phyloP scores from a whole-genome alignment of 2,329 filamentous ascomycete genomes.

The Fusarium redolens region DNA sequence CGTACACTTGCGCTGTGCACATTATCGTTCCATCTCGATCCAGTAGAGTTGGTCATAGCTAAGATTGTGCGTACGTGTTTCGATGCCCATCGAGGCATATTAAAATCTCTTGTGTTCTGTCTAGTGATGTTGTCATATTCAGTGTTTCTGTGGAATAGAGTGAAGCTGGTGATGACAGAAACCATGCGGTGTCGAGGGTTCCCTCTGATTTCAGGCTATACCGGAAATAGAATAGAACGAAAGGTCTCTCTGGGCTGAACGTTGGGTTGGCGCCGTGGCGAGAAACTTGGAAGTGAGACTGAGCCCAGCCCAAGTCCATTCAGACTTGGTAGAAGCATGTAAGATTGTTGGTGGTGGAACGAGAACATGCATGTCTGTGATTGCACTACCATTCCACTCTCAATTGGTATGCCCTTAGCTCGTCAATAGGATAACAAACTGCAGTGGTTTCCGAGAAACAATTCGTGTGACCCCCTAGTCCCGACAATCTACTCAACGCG shows the following conservation, averaged over 20 bases:
- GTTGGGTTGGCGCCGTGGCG: not conserved
- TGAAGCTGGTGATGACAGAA: not conserved
- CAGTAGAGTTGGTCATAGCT: not conserved
- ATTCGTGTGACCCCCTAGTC: not conserved
- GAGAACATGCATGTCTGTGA: not conserved
- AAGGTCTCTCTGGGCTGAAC: no score
- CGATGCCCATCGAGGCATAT: no score
- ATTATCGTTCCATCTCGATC: not conserved
- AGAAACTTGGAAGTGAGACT: not conserved
- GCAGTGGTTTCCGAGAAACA: no score
- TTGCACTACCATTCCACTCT: not conserved
- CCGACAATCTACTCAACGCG: rapidly evolving
- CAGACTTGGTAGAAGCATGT: not conserved
- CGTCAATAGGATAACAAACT: not conserved
- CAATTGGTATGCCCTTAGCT: not conserved
- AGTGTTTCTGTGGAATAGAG: not conserved
- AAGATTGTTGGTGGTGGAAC: not conserved
- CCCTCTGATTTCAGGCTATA: not conserved
- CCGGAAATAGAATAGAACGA: not conserved
- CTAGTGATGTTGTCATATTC: not conserved
- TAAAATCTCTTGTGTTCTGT: not conserved
- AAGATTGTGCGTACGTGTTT: not conserved
- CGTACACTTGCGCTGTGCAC: not conserved
- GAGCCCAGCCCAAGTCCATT: not conserved
- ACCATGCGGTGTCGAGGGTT: not conserved